Base-by-base conservation (phyloP, 2,329 filamentous ascomycete genomes). In the Trichoderma brevicompactum region DNA sequence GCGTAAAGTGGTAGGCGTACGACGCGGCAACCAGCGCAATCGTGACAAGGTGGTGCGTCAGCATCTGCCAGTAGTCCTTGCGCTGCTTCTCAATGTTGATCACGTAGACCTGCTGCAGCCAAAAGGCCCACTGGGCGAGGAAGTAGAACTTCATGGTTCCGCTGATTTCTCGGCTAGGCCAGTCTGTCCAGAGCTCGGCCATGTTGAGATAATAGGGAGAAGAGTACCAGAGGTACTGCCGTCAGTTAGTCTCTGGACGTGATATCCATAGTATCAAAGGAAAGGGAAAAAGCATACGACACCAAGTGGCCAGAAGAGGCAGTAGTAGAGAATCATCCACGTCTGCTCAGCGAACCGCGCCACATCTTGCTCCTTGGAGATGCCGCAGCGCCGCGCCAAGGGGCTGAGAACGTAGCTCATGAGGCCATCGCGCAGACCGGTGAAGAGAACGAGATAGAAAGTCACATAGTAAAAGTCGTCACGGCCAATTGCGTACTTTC, bases 51-150 rank as follows among this genome's bases (percentile, higher is more conserved):
- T 99, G 95, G 77, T 98, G 95, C n/a, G 88, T 89, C 70, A 98
- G 87, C 95, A 98, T 98, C 79, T 98, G 94, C 81, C 88, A 91
- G 78, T 97, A 90, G 72, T 99, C 95, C 80, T 98, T 98, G 73
- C 95, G 87, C 70, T 91, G 88, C 79, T 96, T 91, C 79, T 99
- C 95, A 67, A 98, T 93, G 78, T 98, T 90, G 76, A 98, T 91
- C 62, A 97, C 92, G 38, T 97, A 82, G 69, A 98, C 90, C 79
- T 97, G 94, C 80, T 98, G 94, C 52, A 97, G 78, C 91, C 93
- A 97, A 77, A 97, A 98, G 15, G 91, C 89, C 79, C 94, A 91
- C 77, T 98, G 94, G 17, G 89, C 89, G 28, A 99, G 84, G 73
- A 96, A 91, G 79, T 99, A 99, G 77, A 87, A 88, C 81, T 98